These are phyloP conservation scores for Claviceps capensis DNA, from an alignment of 2,329 filamentous ascomycete genomes.

Conservation along the genomic window DNA sequence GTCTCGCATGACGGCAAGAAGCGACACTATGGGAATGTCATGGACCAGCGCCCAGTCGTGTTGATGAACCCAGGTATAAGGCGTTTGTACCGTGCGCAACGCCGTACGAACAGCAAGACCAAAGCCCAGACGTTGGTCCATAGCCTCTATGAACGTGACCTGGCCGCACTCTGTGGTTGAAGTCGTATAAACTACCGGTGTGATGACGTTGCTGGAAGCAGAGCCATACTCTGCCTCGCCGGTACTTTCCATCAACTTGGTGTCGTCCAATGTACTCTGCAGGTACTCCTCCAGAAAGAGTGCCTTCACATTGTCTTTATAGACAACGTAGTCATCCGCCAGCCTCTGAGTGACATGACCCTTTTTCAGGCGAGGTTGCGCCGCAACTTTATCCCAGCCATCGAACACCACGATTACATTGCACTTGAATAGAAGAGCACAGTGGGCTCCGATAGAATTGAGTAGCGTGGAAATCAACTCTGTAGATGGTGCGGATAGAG, in stretches of 20 bases:
- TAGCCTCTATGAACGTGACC: slow-evolving; percentile 36
- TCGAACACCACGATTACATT: slow-evolving; percentile 38
- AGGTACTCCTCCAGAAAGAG: slow-evolving; percentile 17
- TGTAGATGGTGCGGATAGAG: slow-evolving; percentile 38
- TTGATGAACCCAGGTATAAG: slow-evolving; percentile 44
- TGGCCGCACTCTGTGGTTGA: slow-evolving; percentile 17
- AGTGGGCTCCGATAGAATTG: slow-evolving; percentile 29
- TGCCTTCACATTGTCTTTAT: slow-evolving; percentile 33
- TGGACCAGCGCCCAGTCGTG: slow-evolving; percentile 39
- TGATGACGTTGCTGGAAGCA: slow-evolving; percentile 17
- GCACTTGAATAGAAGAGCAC: slow-evolving; percentile 26
- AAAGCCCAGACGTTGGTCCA: slow-evolving; percentile 34
- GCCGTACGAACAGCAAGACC: slow-evolving; percentile 40
- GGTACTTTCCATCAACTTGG: slow-evolving; percentile 5
- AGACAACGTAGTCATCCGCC: slow-evolving; percentile 25
- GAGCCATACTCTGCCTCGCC: slow-evolving; percentile 36
- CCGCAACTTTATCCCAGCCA: slow-evolving; percentile 32
- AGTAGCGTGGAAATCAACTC: slow-evolving; percentile 35
- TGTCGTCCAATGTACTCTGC: not conserved
- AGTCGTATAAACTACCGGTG: slow-evolving; percentile 6
- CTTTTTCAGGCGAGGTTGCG: slow-evolving; percentile 34
- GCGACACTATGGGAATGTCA: slow-evolving; percentile 27
- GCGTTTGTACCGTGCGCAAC: slow-evolving; percentile 30
- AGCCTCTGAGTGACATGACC: slow-evolving; percentile 35
- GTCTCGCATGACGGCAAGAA: slow-evolving; percentile 32